These are phyloP conservation scores for Sporothrix brasiliensis DNA, from an alignment of 2,329 filamentous ascomycete species.

Conservation along the genomic window DNA sequence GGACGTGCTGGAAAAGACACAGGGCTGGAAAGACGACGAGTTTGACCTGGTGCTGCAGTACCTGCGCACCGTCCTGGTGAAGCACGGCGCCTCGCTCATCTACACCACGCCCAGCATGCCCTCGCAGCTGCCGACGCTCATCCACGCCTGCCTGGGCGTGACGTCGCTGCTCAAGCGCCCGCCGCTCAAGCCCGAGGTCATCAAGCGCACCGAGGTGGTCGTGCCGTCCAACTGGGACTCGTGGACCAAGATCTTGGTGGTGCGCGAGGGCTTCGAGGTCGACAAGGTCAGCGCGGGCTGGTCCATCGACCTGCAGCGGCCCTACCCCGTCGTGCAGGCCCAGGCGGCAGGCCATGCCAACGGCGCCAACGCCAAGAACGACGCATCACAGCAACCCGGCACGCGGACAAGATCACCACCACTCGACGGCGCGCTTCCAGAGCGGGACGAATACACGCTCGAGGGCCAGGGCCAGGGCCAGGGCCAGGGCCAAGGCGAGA, in stretches of 20 bases:
- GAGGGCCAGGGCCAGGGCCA: conserved; percentile 8
- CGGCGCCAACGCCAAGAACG: neutral
- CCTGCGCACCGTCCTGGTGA: conserved; percentile 83
- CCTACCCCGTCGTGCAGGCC: conserved; percentile 41
- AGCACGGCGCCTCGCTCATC: conserved; percentile 81
- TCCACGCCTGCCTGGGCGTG: conserved; percentile 85
- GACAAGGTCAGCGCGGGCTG: conserved; percentile 83
- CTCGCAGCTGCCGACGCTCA: conserved; percentile 75
- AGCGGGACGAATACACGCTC: conserved; percentile 26
- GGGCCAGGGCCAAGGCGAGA: neutral
- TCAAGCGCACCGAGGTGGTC: conserved; percentile 90
- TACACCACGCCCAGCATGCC: conserved; percentile 78
- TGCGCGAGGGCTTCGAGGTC: conserved; percentile 89
- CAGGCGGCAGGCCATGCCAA: conserved; percentile 31
- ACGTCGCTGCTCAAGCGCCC: conserved; percentile 79
- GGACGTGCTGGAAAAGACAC: conserved; percentile 83
- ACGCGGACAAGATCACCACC: conserved; percentile 1
- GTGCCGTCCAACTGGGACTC: conserved; percentile 98
- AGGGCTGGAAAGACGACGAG: conserved; percentile 92
- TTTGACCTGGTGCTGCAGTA: conserved; percentile 97
- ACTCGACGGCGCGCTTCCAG: neutral
- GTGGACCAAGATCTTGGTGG: conserved; percentile 92
- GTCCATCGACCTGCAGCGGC: conserved; percentile 76
- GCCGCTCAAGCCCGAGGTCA: conserved; percentile 84
- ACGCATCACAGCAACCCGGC: neutral